Base-by-base conservation (phyloP, 106 monocot genomes). In the Vanilla planifolia region DNA sequence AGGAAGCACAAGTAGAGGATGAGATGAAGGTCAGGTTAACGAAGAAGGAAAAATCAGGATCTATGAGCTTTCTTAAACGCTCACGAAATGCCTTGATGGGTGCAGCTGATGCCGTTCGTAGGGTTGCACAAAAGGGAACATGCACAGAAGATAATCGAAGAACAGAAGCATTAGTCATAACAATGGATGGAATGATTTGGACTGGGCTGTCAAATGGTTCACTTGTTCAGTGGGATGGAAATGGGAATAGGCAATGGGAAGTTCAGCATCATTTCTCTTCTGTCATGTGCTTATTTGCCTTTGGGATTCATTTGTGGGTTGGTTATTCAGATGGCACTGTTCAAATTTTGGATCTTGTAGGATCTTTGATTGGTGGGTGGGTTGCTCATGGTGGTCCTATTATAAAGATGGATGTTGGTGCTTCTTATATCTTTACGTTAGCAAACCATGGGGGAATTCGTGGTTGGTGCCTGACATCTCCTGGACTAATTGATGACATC, bases 371-470 rank as follows among this genome's bases (percentile, higher is more conserved):
- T 48, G 75, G 78, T 36, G 61, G 41, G 37, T 84, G 84, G 84
- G 53, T 72, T 65, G 84, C 84, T 62, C 84, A 84, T 72, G 62
- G 75, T 47, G 72, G 71, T 33, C 79, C 84, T 28, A 30, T 84
- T 39, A 78, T 84, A 75, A 65, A 75, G 25, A 78, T 84, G 67
- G 48, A 67, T 60, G 64, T 75, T 72, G 84, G 67, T 2, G 71
- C 64, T 46, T 56, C 65, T 43, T 84, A 72, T 58, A 57, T 84
- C 19, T 84, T 79, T 51, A 75, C 84, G 29, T 68, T 84, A 67
- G 84, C 79, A 21, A 79, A 79, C 42, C 78, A 84, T 69, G 84
- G 84, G 41, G 79, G 79, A n/a, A 69, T 84, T 46, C 84, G 79
- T 16, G 78, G 79, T 26, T 84, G 84, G 84, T 60, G 59, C 51